Evolutionary conservation across 73 alveolate genomes (phyloP).

Genomic region (Paramecium octaurelia): DNA sequence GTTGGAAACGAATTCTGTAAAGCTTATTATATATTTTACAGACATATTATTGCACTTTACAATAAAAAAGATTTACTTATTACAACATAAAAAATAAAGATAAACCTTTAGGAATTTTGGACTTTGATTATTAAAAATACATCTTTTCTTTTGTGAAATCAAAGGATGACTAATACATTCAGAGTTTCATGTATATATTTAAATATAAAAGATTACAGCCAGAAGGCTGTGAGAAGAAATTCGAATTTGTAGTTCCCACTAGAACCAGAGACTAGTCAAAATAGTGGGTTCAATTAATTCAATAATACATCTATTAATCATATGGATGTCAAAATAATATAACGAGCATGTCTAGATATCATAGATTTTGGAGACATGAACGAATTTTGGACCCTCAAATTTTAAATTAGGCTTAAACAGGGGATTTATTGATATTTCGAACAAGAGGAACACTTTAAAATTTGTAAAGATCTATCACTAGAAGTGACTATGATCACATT

Average conservation of each 20-base stretch:
- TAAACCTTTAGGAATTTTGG: slow-evolving; percentile 35
- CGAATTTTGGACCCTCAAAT: neutral
- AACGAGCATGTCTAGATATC: neutral
- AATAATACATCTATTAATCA: neutral
- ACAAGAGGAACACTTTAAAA: neutral
- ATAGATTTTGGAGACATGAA: slow-evolving; percentile 57
- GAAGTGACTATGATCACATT: slow-evolving; percentile 45
- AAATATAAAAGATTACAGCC: slow-evolving; percentile 19
- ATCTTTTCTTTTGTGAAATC: neutral
- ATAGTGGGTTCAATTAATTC: neutral
- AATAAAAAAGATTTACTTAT: neutral
- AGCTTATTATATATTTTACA: neutral
- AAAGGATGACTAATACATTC: neutral
- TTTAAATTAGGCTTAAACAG: slow-evolving; percentile 10
- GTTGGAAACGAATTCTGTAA: slow-evolving; percentile 21
- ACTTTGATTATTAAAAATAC: slow-evolving; percentile 8
- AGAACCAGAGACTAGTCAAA: neutral
- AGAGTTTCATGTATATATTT: neutral
- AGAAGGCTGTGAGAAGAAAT: neutral
- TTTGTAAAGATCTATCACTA: slow-evolving; percentile 16
- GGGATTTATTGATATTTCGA: slow-evolving; percentile 4
- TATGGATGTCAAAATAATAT: neutral
- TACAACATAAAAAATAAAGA: neutral
- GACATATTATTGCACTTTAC: slow-evolving; percentile 31
- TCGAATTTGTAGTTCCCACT: neutral